These are phyloP conservation scores for Pythium myriotylum DNA, from an alignment of 352 stramenopile species.

Conservation along the genomic window DNA sequence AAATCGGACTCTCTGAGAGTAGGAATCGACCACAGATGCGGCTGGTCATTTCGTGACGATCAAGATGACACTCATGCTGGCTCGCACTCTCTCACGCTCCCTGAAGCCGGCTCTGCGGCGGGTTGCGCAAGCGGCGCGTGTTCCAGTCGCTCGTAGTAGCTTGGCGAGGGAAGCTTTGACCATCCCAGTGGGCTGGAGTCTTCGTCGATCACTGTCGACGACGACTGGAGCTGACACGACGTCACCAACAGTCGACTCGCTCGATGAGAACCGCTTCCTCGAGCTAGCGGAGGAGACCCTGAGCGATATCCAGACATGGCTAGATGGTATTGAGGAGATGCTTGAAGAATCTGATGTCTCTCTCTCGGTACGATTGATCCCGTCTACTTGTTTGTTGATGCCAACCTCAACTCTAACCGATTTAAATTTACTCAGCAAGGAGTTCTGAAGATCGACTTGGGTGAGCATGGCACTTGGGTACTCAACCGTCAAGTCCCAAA, in stretches of 20 bases:
- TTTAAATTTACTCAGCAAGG: conserved; percentile 77
- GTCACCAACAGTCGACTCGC: conserved; percentile 20
- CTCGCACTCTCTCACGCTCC: no score
- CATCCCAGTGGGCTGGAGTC: no score
- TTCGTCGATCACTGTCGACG: conserved; percentile 3
- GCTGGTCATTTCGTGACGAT: no score
- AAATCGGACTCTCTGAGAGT: no score
- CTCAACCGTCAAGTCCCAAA: conserved; percentile 99
- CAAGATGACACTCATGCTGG: no score
- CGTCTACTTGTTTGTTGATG: no score
- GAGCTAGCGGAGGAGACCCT: conserved; percentile 75
- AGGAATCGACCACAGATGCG: no score
- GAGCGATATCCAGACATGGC: conserved; percentile 72
- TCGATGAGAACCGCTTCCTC: conserved; percentile 82
- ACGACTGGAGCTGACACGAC: background rate
- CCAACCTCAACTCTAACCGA: no score
- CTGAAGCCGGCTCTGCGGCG: no score
- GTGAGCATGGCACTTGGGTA: conserved; percentile 94
- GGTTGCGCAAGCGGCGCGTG: no score
- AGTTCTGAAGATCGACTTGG: conserved; percentile 95
- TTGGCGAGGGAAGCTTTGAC: no score
- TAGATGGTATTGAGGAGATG: conserved; percentile 87
- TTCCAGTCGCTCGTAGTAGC: no score
- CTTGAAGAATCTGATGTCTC: conserved; percentile 83
- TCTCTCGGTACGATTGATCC: conserved; percentile 45